Conservation (phyloP, 2,329 filamentous ascomycete species). For the Aureobasidium sp. region DNA sequence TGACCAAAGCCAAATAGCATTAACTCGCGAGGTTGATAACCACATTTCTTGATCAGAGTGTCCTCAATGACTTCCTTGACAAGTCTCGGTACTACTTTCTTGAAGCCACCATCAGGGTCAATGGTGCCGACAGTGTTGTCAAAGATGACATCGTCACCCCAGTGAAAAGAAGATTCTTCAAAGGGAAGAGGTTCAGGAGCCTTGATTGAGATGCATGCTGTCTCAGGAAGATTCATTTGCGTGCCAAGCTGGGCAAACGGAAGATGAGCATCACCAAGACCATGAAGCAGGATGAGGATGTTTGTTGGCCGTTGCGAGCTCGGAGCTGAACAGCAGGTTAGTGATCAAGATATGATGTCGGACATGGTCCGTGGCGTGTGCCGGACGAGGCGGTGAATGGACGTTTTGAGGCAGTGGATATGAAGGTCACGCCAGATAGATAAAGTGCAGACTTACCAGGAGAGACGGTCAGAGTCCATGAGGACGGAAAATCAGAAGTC, state of each 20-base stretch:
- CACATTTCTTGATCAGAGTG: conserved; percentile 42
- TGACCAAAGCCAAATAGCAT: conserved; percentile 52
- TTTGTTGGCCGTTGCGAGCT: conserved; percentile 57
- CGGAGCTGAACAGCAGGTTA: conserved; percentile 31
- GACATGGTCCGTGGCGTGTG: conserved; percentile 14
- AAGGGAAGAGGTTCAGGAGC: conserved; percentile 64
- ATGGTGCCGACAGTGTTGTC: conserved; percentile 44
- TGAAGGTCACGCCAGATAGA: neutral
- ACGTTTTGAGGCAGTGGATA: neutral
- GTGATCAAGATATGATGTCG: neutral
- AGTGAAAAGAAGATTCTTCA: conserved; percentile 58
- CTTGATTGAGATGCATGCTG: conserved; percentile 66
- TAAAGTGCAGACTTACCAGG: conserved; percentile 34
- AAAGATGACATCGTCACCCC: conserved; percentile 54
- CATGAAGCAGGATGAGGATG: conserved; percentile 75
- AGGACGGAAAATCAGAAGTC: conserved; percentile 36
- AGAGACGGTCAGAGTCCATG: conserved; percentile 36
- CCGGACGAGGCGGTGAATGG: neutral
- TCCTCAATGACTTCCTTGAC: conserved; percentile 38
- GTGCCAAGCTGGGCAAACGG: conserved; percentile 64
- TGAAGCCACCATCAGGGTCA: conserved; percentile 50
- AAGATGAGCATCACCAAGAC: conserved; percentile 67
- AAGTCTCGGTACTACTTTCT: conserved; percentile 36
- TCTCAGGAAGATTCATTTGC: conserved; percentile 67
- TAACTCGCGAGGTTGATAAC: conserved; percentile 44